Base-by-base conservation (phyloP, 306 rosid genomes). In the Sechiopsis laciniata region DNA sequence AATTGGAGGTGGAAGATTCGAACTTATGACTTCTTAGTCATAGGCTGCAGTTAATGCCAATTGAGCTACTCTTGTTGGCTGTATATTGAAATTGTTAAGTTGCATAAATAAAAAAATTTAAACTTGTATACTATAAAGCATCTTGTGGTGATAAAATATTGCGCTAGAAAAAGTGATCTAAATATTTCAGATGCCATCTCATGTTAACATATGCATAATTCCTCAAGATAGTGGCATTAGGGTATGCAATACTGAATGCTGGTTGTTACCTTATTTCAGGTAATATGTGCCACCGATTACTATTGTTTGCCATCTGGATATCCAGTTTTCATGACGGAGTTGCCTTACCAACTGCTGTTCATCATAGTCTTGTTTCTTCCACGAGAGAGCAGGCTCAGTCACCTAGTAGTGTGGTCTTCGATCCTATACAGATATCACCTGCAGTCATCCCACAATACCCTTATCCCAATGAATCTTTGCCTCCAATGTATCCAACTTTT, bases 351-450 rank as follows among this genome's bases (percentile, higher is more conserved):
- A 72, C 80, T 54, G 70, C 68, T 61, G 82, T 81, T 72, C 80
- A 79, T 71, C 76, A 46, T 63, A 79, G 75, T 66, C 78, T 40
- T 60, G 21, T 77, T 76, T 82, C 87, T 63, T 81, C 88, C 21
- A 45, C 65, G 65, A 60, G 75, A 71, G 88, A 81, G 80, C 86
- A 84, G 75, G 92, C 94, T 57, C 83, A 79, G 79, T 87, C 90
- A 68, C 99, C 97, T 22, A 35, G 78, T 73, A 78, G 77, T 48
- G 96, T 81, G 74, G 82, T 86, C 82, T 91, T 91, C 75, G 97
- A 91, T 32, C 99, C 99, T 73, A 85, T 89, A 79, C 91, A 89
- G 72, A 95, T 95, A 85, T 95, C 99, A 35, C 99, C 97, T 75
- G 88, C 96, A 62, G 91, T 91, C 75, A 83, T 91, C 65, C 99